Base-by-base conservation (phyloP, 345 rosid genomes). In the Euphorbia tirucalli region DNA sequence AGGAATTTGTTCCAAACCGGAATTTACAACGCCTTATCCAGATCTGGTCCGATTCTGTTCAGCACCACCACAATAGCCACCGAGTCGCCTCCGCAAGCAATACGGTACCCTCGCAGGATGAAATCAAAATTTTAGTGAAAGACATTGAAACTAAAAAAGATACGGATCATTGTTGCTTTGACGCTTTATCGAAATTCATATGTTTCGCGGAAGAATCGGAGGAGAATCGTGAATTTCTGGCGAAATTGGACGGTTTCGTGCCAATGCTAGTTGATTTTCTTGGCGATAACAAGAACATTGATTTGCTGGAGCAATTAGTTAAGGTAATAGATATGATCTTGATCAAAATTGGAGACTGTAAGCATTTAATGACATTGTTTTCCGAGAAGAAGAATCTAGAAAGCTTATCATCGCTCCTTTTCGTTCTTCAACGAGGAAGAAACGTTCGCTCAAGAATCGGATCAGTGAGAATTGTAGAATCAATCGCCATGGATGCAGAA, bases 1-100 rank as follows among this genome's bases (percentile, higher is more conserved):
- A 82, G 35, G 97, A 95, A 3, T 63, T 92, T 3, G 90, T 92
- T 16, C 99, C 98, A 0, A 95, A 95, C 83, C 87, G 86, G 60
- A 90, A 83, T 32, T 82, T 95, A 56, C 93, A 87, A 61, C 93
- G 98, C 0, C 94, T 92, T 59, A 95, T 95, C 77, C 84, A 83
- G 79, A 76, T 75, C 85, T 95, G 99, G 99, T 86, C 87, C 3
- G 87, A 84, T 28, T 85, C 97, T 7, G 64, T 80, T 70, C 76
- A 58, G 22, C 80, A 77, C 41, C 25, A 76, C 32, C 50, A 5
- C 22, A 49, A 5, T 32, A 55, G 2, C 76, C 76, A 61, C 37
- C 68, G 69, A 25, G 73, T 48, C 56, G 74, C 46, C 70, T 70
- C 85, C 21, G 22, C 79, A 55, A 44, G 66, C 6, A 65, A 62